phyloP scores from a whole-genome alignment of 2,329 filamentous ascomycete genomes.

The Ophiocordyceps unilateralis region DNA sequence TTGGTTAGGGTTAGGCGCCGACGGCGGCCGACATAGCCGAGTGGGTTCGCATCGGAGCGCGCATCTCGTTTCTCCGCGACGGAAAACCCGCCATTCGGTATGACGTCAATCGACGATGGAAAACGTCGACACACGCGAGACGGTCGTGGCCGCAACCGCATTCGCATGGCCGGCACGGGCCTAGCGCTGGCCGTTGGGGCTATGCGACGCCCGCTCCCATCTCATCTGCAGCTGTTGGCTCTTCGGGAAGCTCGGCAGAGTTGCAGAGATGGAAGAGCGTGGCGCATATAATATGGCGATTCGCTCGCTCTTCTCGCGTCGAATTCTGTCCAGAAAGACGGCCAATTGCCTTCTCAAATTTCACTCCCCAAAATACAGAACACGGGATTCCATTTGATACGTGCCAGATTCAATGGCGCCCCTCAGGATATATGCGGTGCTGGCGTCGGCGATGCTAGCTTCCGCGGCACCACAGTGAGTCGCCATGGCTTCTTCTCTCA shows the following conservation, averaged over 20 bases:
- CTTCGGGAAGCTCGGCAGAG: not conserved
- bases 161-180: not conserved
- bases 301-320: too few species aligned
- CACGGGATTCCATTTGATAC: not conserved
- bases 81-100: not conserved
- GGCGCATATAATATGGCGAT: too few species aligned
- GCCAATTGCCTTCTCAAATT: too few species aligned
- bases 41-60: too few species aligned
- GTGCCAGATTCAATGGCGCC: not conserved
- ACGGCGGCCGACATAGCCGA: not conserved
- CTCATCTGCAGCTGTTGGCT: not conserved
- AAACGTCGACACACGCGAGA: not conserved
- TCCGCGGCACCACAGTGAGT: constrained; percentile 1
- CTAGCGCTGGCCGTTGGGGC: not conserved
- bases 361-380: too few species aligned
- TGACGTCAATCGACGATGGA: not conserved
- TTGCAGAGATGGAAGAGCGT: too few species aligned
- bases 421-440: not conserved
- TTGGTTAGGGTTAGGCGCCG: too few species aligned
- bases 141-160: not conserved
- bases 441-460: not conserved
- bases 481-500: not conserved
- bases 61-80: not conserved
- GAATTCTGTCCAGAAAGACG: too few species aligned
- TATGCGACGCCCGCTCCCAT: not conserved